Base-by-base conservation (phyloP, 768 basidiomycete genomes). In the Suillus subluteus region DNA sequence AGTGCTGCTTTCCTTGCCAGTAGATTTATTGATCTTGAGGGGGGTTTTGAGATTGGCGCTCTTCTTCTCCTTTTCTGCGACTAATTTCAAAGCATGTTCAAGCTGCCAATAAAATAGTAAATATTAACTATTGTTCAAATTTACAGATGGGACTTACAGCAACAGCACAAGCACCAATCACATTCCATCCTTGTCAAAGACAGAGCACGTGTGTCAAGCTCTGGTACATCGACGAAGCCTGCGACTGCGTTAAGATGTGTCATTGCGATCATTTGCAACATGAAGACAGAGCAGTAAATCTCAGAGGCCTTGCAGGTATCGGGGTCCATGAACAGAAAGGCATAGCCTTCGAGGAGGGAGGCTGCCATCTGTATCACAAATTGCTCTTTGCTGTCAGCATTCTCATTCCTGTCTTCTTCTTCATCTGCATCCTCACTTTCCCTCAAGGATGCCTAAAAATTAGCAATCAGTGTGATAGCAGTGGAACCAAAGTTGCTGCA, bases 291-390 rank as follows among this genome's bases (percentile, higher is more conserved):
- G 64, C 6, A 12, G 48, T 50, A 50, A 46, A 37, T 35, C 23
- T 37, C 23, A 54, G 41, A 50, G 12, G n/a, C 26, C 44, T 32
- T 40, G 62, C 26, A 43, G 6, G 38, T 37, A 40, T 35, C 62
- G 1, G 38, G 54, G 35, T 69, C 65, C 21, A 55, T 52, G 2
- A 55, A 32, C 40, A 69, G 41, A 59, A 69, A 69, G 16, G 26
- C 21, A 30, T 55, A 66, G 6, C 41, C 48, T 5, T 38, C 21
- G 12, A 30, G 21, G 21, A 66, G 44, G 21, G 48, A 21, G 16
- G 48, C 11, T 6, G 62, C 48, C 23, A 50, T 50, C 13, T 50
- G 5, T 15, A 6, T 21, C 48, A 43, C 21, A 21, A 7, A 56
- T 54, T 38, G 61, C 67, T 30, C 26, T 54, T 2, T 23, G 12